Base-by-base conservation (phyloP, 225 moss, liverwort and hornwort species). In the Rhytidiadelphus loreus region DNA sequence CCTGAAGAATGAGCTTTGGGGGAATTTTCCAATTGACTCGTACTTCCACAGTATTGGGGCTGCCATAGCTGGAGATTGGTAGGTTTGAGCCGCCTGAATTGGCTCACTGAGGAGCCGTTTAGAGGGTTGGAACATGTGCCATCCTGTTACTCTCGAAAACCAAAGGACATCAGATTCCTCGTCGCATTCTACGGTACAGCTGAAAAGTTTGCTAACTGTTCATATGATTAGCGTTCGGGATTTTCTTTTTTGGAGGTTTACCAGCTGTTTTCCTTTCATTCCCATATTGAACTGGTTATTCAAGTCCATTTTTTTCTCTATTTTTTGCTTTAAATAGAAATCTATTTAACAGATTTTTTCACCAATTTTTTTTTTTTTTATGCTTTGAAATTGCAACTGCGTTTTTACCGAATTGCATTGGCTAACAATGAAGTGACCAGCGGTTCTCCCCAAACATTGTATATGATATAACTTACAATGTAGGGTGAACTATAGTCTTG, bases 361-460 rank as follows among this genome's bases (percentile, higher is more conserved):
- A 41, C 2, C 52, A 52, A 15, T 11, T 5, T 8, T 3, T 71
- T 15, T 72, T n/a, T 43, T 46, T 8, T 18, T 3, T 3, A 29
- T 44, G 44, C 10, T 72, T 71, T 28, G 24, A 41, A 39, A 16
- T 28, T 16, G 43, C 2, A 28, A 4, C 2, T 25, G 6, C 8
- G 5, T 71, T 39, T 69, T 71, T 43, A 16, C 0, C 8, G 9
- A 16, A 26, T 44, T 72, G 18, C 39, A 8, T 0, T 69, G 2
- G 4, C 23, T 24, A 69, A 41, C 8, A 24, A 41, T 69, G 39
- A 39, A 39, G 13, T 69, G 43, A 5, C 1, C 2, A 1, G 43
- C 1, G 1, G 0, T 43, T 26, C 23, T 46, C 46, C 0, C 2
- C 1, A 1, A 72, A 72, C 16, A 72, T 72, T 11, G 17, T 29